phyloP scores from a whole-genome alignment of 2,329 filamentous ascomycete species.

The Pseudocercospora macadamiae region DNA sequence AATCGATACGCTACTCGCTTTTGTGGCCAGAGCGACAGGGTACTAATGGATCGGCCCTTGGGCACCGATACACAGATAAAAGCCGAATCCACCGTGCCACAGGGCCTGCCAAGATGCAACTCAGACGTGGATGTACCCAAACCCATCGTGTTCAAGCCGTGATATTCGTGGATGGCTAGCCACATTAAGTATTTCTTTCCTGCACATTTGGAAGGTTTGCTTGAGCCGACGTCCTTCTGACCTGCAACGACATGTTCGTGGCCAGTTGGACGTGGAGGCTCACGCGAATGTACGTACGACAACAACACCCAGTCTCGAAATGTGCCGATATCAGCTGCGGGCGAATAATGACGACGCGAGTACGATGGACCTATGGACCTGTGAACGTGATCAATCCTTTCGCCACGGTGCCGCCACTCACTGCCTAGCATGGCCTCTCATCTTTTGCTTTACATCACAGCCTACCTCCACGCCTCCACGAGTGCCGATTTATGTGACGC shows the following conservation, averaged over 20 bases:
- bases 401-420: not conserved
- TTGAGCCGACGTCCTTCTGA: too few species aligned
- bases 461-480: not conserved
- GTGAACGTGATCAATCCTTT: not conserved
- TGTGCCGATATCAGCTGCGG: too few species aligned
- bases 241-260: too few species aligned
- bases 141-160: too few species aligned
- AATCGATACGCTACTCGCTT: slow-evolving; percentile 42
- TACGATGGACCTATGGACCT: too few species aligned
- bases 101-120: not conserved
- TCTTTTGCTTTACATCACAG: not conserved
- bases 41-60: not conserved
- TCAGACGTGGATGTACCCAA: too few species aligned
- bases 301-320: not conserved
- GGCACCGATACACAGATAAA: not conserved
- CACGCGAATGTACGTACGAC: too few species aligned
- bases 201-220: too few species aligned
- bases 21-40: slow-evolving; percentile 32
- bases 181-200: too few species aligned
- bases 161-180: too few species aligned
- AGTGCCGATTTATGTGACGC: not conserved
- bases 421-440: not conserved
- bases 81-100: not conserved
- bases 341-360: too few species aligned
- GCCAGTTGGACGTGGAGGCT: too few species aligned